Evolutionary conservation across 2,329 filamentous ascomycete genomes (phyloP), one percentile per base, ranked within the genome.

Genomic region (Fusarium globosum): DNA sequence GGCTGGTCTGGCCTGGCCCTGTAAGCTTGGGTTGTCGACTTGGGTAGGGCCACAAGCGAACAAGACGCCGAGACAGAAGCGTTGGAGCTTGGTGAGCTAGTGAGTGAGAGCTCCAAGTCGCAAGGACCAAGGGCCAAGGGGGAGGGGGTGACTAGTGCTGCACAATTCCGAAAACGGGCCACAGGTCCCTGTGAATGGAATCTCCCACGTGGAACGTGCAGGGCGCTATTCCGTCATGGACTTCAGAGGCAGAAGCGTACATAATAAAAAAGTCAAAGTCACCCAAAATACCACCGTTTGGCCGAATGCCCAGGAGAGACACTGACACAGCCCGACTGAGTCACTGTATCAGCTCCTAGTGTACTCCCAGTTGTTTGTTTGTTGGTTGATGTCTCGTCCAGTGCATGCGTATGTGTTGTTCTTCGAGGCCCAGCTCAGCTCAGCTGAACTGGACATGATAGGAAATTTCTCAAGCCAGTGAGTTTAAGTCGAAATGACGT

Each of bases 201-300:
- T 68, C 65, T 75, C 71, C 79, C 79, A 80, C 78, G 79, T 80
- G 79, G 79, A 76, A 73, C 74, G 69, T 80, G 79, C 78, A 80
- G 76, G 67, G 65, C 68, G 59, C 73, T 68, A 68, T 75, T 77
- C 73, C 71, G 69, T 74, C 75, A 76, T 72, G 60, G 71, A 72
- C 68, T 48, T 55, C 68, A 55, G 46, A 66, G 64, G 39, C 51
- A 55, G 51, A 55, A 41, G 51, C 23, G 64, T 53, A 30, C 30
- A 30, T 12, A 30, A 30, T 30, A 68, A 72, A 73, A 77, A 68
- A 69, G 67, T 68, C 48, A 41, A 74, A 77, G 73, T 73, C 66
- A 63, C 64, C 56, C 61, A 60, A 56, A 77, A 77, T 77, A 73
- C 66, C 56, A 68, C 67, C 68, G 62, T 67, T 65, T 75, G 72